A percentile compares a stretch with the other conserved stretches of the same genome.
Evolutionary conservation across 306 rosid species (phyloP).

Genomic region (Amphicarpaea edgeworthii): DNA sequence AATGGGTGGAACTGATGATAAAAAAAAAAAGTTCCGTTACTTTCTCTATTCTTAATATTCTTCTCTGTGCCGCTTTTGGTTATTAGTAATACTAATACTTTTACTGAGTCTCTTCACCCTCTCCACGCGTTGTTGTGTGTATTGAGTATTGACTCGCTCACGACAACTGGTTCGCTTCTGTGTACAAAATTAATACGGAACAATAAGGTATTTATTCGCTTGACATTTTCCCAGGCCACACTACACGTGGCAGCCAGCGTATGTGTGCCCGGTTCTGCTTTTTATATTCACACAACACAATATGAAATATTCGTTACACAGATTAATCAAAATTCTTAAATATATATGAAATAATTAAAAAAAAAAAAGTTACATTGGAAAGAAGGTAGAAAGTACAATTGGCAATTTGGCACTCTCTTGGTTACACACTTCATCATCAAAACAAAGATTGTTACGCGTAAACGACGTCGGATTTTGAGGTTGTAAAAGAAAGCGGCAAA

Average conservation of each 20-base stretch:
- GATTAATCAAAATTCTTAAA: no score
- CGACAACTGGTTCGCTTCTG: slow-evolving; percentile 11
- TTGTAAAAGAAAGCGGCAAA: background rate
- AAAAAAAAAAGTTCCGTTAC: slow-evolving; percentile 46
- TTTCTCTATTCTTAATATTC: slow-evolving; percentile 24
- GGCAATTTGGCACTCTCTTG: no score
- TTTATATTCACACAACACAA: slow-evolving; percentile 25
- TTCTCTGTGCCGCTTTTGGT: slow-evolving; percentile 32
- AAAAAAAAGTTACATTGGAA: no score
- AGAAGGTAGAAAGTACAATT: no score
- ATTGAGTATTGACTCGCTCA: slow-evolving; percentile 61
- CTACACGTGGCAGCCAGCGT: slow-evolving; percentile 45
- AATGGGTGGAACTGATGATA: slow-evolving; percentile 46
- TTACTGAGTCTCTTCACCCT: slow-evolving; percentile 40
- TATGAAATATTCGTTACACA: background rate
- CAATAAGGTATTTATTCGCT: slow-evolving; percentile 29
- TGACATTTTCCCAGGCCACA: background rate
- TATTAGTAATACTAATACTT: background rate
- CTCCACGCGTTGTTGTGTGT: slow-evolving; percentile 59
- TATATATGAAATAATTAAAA: no score
- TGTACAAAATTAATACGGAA: background rate
- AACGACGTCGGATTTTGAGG: background rate
- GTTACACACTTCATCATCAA: no score
- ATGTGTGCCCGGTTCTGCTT: background rate
- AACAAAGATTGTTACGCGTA: background rate